A percentile compares a stretch with the other conserved stretches of the same genome.
phyloP scores from a whole-genome alignment of 768 basidiomycete species.

The Boletus coccyginus region DNA sequence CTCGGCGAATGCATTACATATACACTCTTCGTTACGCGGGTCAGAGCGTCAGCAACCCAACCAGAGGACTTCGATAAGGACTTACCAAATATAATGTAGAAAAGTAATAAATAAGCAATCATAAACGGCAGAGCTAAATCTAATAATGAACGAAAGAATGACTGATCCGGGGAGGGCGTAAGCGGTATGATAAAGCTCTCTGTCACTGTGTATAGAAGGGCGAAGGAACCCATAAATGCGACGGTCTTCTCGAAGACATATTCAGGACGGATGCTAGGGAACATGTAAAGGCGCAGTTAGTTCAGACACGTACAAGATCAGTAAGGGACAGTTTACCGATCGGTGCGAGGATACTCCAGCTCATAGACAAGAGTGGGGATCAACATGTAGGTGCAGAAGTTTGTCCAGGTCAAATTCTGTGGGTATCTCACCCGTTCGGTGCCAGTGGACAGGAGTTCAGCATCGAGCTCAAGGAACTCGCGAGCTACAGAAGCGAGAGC shows the following conservation, averaged over 20 bases:
- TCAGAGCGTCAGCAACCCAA: not conserved
- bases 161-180: conserved; percentile 63
- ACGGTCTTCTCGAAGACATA: conserved; percentile 58
- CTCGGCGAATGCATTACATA: conserved; percentile 95
- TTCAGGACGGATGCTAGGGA: conserved; percentile 42
- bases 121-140: conserved; percentile 92
- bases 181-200: conserved; percentile 92
- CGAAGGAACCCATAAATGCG: conserved; percentile 96
- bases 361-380: conserved; percentile 95
- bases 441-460: conserved; percentile 74
- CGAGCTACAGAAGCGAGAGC: conserved; percentile 66
- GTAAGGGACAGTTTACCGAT: conserved; percentile 47
- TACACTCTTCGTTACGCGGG: conserved; percentile 62
- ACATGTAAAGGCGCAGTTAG: not conserved
- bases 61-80: not conserved
- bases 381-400: conserved; percentile 83
- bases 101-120: conserved; percentile 85
- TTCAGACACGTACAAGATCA: not conserved
- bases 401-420: conserved; percentile 74
- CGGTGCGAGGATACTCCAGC: conserved; percentile 91
- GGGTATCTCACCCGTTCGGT: conserved; percentile 73
- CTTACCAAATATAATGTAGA: conserved; percentile 81
- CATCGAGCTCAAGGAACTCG: conserved; percentile 72
- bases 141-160: conserved; percentile 71
- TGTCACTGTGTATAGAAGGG: conserved; percentile 87